Base-by-base conservation (phyloP, 768 basidiomycete species). In the Tremella fuciformis region DNA sequence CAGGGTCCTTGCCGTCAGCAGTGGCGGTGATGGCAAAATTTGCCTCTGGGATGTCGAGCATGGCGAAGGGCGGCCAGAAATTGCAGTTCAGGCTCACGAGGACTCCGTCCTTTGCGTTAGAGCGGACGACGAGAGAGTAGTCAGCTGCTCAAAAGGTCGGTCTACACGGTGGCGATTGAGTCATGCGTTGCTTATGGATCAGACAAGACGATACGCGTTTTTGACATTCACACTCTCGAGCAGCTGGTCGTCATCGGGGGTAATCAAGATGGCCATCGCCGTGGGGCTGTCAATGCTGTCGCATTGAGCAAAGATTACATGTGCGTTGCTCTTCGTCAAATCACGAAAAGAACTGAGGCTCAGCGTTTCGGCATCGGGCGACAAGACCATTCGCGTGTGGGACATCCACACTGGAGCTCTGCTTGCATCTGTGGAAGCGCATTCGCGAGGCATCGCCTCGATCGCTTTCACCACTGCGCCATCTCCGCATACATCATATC, bases 61-160 rank as follows among this genome's bases (percentile, higher is more conserved):
- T 24, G 64, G 68, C 1, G 56, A 64, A 50, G 66, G 65, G 0
- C 34, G 50, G 19, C 71, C 70, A 0, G 63, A 68, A 51, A 57
- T 59, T 50, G 57, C 64, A 39, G 58, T 70, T 34, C 37, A 67
- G 37, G 73, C 69, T 8, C 73, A 74, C 62, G 40, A 42, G 24
- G 63, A 69, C 37, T 65, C 70, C 26, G 73, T 76, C 25, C 58
- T 74, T 15, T 74, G 67, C 53, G 73, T 76, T 1, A 52, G 67
- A 50, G 71, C 66, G 37, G 64, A 76, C 54, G 65, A 70, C 3
- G 61, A 69, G 50, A 52, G 67, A 21, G 62, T 76, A 18, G 75
- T 76, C 34, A 68, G 67, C 50, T 73, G 73, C 46, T 73, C 73
- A 1, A 76, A 76, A 52, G 75, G 75, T 69, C 44, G 51, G 69